Evolutionary conservation across 23 red algal genomes (phyloP).

Genomic region (Gracilaria caudata): DNA sequence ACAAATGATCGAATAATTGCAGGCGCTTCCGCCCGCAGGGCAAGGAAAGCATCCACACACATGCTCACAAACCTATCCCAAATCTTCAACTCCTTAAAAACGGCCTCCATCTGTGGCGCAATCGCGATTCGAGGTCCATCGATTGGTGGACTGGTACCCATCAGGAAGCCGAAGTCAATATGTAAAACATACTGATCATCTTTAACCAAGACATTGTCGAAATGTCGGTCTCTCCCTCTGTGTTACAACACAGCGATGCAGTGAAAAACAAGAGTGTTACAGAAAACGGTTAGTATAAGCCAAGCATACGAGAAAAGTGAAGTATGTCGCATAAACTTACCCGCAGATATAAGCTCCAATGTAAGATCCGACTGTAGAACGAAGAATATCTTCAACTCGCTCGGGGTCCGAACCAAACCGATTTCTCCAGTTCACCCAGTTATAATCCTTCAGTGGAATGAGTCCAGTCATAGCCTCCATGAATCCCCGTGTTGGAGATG

Average conservation of each 20-base stretch:
- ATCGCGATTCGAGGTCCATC: constrained; percentile 81
- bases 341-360: constrained; percentile 71
- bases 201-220: constrained; percentile 76
- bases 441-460: constrained; percentile 53
- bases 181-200: constrained; percentile 66
- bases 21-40: constrained; percentile 53
- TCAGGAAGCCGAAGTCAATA: constrained; percentile 84
- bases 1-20: constrained; percentile 65
- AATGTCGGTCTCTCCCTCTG: constrained; percentile 78
- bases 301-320: not conserved
- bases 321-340: constrained; percentile 11
- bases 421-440: constrained; percentile 68
- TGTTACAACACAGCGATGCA: not conserved
- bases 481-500: constrained; percentile 53
- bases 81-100: constrained; percentile 42
- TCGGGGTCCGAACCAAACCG: constrained; percentile 28
- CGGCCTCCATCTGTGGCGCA: constrained; percentile 75
- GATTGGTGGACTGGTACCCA: constrained; percentile 68
- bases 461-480: constrained; percentile 78
- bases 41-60: constrained; percentile 65
- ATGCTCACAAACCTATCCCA: constrained; percentile 77
- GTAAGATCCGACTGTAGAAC: constrained; percentile 72
- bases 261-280: not conserved
- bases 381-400: constrained; percentile 63
- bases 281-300: not conserved